phyloP scores from a whole-genome alignment of 2,329 filamentous ascomycete genomes.

The Penicillium hesseltinei region DNA sequence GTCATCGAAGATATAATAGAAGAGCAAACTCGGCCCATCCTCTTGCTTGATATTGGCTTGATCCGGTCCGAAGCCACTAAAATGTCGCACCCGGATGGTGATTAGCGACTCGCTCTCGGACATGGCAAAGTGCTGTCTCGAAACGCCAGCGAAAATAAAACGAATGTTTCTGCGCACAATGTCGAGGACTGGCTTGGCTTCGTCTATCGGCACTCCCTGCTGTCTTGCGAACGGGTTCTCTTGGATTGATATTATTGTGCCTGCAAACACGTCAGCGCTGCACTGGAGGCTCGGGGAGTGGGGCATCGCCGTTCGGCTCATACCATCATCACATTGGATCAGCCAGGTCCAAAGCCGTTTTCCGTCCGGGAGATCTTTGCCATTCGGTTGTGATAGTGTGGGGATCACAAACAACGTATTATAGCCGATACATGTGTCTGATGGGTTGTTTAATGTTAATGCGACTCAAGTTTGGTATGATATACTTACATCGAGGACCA shows the following conservation, averaged over 20 bases:
- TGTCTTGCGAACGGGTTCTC: constrained; percentile 56
- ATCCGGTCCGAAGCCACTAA: constrained; percentile 30
- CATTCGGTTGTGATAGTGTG: constrained; percentile 44
- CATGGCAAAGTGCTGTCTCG: constrained; percentile 49
- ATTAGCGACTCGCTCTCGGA: constrained; percentile 52
- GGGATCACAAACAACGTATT: constrained; percentile 55
- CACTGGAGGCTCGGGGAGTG: neutral
- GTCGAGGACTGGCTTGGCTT: constrained; percentile 31
- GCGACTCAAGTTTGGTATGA: constrained; percentile 8
- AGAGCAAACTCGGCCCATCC: constrained; percentile 60
- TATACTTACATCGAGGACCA: constrained; percentile 58
- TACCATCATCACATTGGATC: constrained; percentile 64
- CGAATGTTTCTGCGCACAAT: constrained; percentile 56
- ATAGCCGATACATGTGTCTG: constrained; percentile 69
- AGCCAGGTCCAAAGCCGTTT: constrained; percentile 69
- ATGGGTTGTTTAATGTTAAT: constrained; percentile 10
- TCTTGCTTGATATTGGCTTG: constrained; percentile 41
- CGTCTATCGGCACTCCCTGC: constrained; percentile 33
- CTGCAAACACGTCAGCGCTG: constrained; percentile 35
- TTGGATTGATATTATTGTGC: constrained; percentile 68
- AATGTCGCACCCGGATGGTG: constrained; percentile 46
- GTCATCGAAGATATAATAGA: constrained; percentile 68
- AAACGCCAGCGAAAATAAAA: constrained; percentile 62
- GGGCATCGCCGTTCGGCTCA: constrained; percentile 9
- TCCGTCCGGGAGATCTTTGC: constrained; percentile 45